Conservation (phyloP, 2,329 filamentous ascomycete species). For the Chaetomiaceae sp. region DNA sequence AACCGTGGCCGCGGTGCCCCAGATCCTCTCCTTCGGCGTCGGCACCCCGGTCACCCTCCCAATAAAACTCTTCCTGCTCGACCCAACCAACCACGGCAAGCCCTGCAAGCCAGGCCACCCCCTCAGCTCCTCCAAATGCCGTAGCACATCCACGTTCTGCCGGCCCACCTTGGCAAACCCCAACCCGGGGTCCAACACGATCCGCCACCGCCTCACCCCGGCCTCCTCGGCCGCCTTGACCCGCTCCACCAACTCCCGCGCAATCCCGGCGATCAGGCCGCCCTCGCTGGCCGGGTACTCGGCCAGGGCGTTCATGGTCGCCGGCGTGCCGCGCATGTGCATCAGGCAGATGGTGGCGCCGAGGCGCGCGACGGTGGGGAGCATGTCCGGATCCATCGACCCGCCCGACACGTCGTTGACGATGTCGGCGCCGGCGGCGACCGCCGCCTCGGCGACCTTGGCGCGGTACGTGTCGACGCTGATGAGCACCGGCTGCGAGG, state of each 20-base stretch:
- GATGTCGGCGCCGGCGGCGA: conserved; percentile 78
- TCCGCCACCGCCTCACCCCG: conserved; percentile 86
- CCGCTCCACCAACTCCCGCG: conserved; percentile 63
- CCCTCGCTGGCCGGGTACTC: conserved; percentile 53
- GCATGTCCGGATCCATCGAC: conserved; percentile 72
- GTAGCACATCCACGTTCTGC: conserved; percentile 79
- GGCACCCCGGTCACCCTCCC: conserved; percentile 74
- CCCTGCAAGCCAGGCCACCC: conserved; percentile 60
- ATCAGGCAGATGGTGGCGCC: conserved; percentile 78
- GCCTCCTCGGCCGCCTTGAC: conserved; percentile 71
- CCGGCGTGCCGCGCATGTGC: conserved; percentile 88
- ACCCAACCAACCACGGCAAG: conserved; percentile 84
- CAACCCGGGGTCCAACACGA: conserved; percentile 88
- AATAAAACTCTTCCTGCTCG: conserved; percentile 86
- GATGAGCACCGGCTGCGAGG: conserved; percentile 62
- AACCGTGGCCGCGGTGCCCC: conserved; percentile 86
- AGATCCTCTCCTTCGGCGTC: conserved; percentile 65
- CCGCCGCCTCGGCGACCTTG: conserved; percentile 69
- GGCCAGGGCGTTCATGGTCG: conserved; percentile 69
- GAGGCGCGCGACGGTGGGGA: conserved; percentile 70
- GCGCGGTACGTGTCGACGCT: conserved; percentile 93
- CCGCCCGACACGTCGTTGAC: conserved; percentile 94
- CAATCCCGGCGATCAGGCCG: conserved; percentile 59
- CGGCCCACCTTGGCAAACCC: conserved; percentile 83
- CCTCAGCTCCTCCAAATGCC: conserved; percentile 60